phyloP scores from a whole-genome alignment of 1,284 basidiomycete species.

The Moesziomyces sp. region DNA sequence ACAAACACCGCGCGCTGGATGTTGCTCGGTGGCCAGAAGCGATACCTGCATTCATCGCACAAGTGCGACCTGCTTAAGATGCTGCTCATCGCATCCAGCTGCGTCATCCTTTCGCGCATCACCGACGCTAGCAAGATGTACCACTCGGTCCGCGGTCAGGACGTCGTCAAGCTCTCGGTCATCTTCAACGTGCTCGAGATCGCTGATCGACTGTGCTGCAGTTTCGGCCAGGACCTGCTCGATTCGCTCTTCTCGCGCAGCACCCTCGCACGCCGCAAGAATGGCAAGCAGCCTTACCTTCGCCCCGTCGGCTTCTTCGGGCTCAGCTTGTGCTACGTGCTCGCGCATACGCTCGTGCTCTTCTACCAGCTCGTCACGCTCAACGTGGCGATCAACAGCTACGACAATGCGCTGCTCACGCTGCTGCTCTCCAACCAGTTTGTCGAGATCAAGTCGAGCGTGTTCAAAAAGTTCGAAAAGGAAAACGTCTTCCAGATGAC shows the following conservation, averaged over 20 bases:
- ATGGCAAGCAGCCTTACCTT: slow-evolving; percentile 71
- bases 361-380: slow-evolving; percentile 94
- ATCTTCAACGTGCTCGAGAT: slow-evolving; percentile 93
- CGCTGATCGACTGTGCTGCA: slow-evolving; percentile 91
- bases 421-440: slow-evolving; percentile 97
- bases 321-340: slow-evolving; percentile 82
- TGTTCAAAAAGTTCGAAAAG: slow-evolving; percentile 99
- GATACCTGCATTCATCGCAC: slow-evolving; percentile 73
- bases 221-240: slow-evolving; percentile 96
- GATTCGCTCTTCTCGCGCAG: slow-evolving; percentile 95
- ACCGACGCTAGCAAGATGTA: slow-evolving; percentile 99
- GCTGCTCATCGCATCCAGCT: slow-evolving; percentile 80
- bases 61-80: slow-evolving; percentile 89
- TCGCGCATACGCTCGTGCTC: slow-evolving; percentile 88
- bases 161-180: slow-evolving; percentile 88
- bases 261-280: slow-evolving; percentile 76
- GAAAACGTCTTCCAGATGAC: slow-evolving; percentile 99
- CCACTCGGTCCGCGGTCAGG: slow-evolving; percentile 95
- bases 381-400: slow-evolving; percentile 98
- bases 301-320: slow-evolving; percentile 86
- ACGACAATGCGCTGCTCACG: slow-evolving; percentile 93
- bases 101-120: slow-evolving; percentile 80
- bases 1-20: slow-evolving; percentile 53
- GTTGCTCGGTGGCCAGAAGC: slow-evolving; percentile 39
- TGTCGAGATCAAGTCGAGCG: slow-evolving; percentile 98